phyloP scores from a whole-genome alignment of 306 rosid species.

The Alnus glutinosa region DNA sequence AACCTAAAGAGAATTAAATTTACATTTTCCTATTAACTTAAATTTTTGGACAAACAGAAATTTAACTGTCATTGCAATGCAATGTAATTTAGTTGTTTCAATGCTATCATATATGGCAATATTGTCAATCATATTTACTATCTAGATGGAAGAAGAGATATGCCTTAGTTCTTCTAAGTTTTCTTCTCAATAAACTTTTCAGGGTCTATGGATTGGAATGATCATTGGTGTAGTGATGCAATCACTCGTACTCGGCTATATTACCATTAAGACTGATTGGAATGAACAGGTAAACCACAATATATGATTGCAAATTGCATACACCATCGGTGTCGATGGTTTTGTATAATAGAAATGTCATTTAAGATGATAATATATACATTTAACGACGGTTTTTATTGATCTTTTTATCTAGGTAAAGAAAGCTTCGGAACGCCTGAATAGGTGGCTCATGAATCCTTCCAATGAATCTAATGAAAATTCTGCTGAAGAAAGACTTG shows the following conservation, averaged over 20 bases:
- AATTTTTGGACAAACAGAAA: too few species aligned
- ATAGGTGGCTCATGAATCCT: not conserved
- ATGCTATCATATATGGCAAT: not conserved
- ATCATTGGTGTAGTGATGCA: not conserved
- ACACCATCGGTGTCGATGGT: not conserved
- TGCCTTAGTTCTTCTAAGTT: not conserved
- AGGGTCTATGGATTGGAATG: constrained; percentile 12
- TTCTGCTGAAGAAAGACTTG: not conserved
- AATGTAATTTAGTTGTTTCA: too few species aligned
- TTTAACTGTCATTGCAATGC: too few species aligned
- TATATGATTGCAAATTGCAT: too few species aligned
- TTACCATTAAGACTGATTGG: not conserved
- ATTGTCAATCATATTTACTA: not conserved
- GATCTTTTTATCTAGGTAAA: not conserved
- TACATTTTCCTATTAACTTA: too few species aligned
- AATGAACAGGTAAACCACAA: not conserved
- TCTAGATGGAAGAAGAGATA: not conserved
- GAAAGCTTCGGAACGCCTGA: not conserved
- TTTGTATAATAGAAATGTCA: not conserved
- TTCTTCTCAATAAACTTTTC: not conserved
- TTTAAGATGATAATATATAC: not conserved
- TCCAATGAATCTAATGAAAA: not conserved
- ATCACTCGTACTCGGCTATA: not conserved
- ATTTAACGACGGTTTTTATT: not conserved
- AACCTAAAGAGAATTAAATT: too few species aligned